phyloP scores from a whole-genome alignment of 306 rosid species.

The Trichosanthes cucumerina region DNA sequence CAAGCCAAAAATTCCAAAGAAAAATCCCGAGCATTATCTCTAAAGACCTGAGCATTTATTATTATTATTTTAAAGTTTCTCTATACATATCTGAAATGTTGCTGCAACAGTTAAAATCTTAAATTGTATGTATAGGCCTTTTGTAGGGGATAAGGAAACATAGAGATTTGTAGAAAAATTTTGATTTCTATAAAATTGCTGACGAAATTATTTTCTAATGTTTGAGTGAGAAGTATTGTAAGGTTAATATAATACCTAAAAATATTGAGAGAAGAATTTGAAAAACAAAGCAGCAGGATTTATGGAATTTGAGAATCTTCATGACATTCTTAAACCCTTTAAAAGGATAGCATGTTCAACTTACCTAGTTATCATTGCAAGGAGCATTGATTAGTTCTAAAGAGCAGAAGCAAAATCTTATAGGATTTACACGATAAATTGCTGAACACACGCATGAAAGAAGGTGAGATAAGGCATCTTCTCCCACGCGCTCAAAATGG shows the following conservation, averaged over 20 bases:
- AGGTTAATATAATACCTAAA: not conserved
- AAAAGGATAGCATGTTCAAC: not conserved
- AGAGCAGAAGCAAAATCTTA: not conserved
- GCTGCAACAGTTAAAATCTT: conserved; percentile 13
- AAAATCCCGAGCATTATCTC: no score
- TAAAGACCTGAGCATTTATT: no score
- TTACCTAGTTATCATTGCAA: not conserved
- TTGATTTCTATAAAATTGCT: not conserved
- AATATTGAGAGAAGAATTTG: not conserved
- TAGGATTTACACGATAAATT: not conserved
- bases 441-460: not conserved
- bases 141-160: not conserved
- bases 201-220: not conserved
- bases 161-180: not conserved
- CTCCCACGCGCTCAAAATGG: no score
- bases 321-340: not conserved
- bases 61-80: not conserved
- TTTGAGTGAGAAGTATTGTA: not conserved
- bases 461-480: no score
- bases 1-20: no score
- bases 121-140: not conserved
- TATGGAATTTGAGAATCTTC: not conserved
- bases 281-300: not conserved
- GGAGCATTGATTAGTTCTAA: not conserved
- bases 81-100: not conserved